phyloP scores from a whole-genome alignment of 2,329 filamentous ascomycete genomes.

The Blastomyces parvus region DNA sequence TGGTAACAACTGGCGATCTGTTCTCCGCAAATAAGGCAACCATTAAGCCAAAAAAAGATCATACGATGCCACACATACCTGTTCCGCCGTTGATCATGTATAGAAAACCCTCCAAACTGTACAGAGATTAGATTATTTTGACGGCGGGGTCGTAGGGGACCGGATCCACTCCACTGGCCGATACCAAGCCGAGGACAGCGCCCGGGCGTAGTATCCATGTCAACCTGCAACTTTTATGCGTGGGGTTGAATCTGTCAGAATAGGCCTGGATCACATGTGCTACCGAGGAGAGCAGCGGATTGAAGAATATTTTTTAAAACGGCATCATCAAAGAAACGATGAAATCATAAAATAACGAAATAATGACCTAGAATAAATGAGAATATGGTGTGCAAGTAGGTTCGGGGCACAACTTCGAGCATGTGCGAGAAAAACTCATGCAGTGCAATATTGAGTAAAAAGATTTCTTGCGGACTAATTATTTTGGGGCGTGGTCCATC shows the following conservation, averaged over 20 bases:
- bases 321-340: not conserved
- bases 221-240: not conserved
- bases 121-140: not conserved
- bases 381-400: not conserved
- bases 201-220: not conserved
- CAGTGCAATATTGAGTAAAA: not conserved
- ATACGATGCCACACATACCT: conserved; percentile 1
- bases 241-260: not conserved
- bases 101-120: not conserved
- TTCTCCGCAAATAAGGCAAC: not conserved
- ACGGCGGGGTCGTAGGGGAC: not conserved
- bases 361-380: not conserved
- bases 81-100: not conserved
- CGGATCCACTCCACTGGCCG: not conserved
- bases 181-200: conserved; percentile 4
- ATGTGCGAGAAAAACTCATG: not conserved
- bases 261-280: conserved; percentile 3
- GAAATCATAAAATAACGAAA: not conserved
- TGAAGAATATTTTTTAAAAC: not conserved
- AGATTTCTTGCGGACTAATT: not conserved
- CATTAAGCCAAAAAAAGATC: not conserved
- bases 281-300: not conserved
- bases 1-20: not conserved
- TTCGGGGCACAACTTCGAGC: not conserved
- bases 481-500: not conserved